Percentiles rank a stretch among this genome's conserved stretches.
Evolutionary conservation across 192 early-diverging fungal species (phyloP).

Genomic region (Rhizophagus sp.): DNA sequence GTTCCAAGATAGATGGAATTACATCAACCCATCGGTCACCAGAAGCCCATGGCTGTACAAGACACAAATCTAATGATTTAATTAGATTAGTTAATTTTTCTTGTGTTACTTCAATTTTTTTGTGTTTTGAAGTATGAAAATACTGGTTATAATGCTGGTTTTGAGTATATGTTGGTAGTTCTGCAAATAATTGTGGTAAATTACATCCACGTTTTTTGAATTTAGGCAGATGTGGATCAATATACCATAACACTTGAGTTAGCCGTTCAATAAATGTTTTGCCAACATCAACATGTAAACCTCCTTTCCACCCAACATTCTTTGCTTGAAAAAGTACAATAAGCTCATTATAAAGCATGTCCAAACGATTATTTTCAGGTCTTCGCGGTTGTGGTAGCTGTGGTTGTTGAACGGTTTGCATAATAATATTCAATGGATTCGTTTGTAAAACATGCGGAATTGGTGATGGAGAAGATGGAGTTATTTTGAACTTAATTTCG

Average conservation of each 20-base stretch:
- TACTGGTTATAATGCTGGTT: neutral
- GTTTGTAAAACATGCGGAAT: no score
- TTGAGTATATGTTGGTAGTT: neutral
- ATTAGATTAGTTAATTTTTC: no score
- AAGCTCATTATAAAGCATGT: neutral
- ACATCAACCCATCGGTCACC: no score
- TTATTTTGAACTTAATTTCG: no score
- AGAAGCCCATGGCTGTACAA: no score
- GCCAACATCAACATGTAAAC: neutral
- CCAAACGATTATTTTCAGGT: neutral
- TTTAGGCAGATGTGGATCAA: neutral
- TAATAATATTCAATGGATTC: neutral
- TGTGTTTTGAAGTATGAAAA: neutral
- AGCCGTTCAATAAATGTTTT: neutral
- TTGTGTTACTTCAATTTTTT: neutral
- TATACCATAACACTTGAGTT: neutral
- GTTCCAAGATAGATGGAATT: no score
- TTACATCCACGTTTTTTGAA: neutral
- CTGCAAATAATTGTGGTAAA: neutral
- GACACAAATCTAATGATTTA: no score
- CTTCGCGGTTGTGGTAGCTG: neutral
- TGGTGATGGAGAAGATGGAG: no score
- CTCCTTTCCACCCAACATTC: neutral
- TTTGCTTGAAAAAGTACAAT: neutral
- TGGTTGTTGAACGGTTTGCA: neutral